Percentiles rank a stretch among this genome's conserved stretches.
phyloP scores from a whole-genome alignment of 1,139 yeast species.

The Pichia sp. region DNA sequence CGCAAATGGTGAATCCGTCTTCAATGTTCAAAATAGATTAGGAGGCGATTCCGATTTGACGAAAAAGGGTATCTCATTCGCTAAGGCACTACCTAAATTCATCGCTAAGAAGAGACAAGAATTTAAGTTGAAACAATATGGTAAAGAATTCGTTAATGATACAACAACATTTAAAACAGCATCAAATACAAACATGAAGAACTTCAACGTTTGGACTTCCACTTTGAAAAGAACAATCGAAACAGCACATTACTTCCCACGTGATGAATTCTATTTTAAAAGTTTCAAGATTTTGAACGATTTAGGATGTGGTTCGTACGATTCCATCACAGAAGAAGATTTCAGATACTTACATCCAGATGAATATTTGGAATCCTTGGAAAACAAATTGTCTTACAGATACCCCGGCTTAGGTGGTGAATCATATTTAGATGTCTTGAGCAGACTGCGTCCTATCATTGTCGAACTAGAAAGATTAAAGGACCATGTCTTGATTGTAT shows the following conservation, averaged over 20 bases:
- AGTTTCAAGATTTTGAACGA: constrained; percentile 95
- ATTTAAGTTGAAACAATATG: constrained; percentile 48
- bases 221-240: constrained; percentile 78
- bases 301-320: constrained; percentile 88
- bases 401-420: constrained; percentile 99
- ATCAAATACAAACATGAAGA: constrained; percentile 37
- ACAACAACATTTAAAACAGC: constrained; percentile 32
- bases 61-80: constrained; percentile 70
- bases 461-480: constrained; percentile 92
- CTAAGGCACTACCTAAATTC: constrained; percentile 70
- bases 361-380: constrained; percentile 74
- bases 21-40: constrained; percentile 78
- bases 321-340: constrained; percentile 88
- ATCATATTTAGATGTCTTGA: constrained; percentile 89
- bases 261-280: constrained; percentile 63
- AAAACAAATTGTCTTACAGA: constrained; percentile 76
- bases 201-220: constrained; percentile 92
- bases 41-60: constrained; percentile 94
- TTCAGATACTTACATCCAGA: constrained; percentile 69
- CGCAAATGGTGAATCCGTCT: constrained; percentile 89
- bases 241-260: constrained; percentile 74
- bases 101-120: constrained; percentile 70
- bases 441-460: constrained; percentile 83
- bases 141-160: constrained; percentile 37
- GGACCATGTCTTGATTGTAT: constrained; percentile 77